phyloP scores from a whole-genome alignment of 495 filamentous ascomycete genomes.

The Trichoderma orchidacearum region DNA sequence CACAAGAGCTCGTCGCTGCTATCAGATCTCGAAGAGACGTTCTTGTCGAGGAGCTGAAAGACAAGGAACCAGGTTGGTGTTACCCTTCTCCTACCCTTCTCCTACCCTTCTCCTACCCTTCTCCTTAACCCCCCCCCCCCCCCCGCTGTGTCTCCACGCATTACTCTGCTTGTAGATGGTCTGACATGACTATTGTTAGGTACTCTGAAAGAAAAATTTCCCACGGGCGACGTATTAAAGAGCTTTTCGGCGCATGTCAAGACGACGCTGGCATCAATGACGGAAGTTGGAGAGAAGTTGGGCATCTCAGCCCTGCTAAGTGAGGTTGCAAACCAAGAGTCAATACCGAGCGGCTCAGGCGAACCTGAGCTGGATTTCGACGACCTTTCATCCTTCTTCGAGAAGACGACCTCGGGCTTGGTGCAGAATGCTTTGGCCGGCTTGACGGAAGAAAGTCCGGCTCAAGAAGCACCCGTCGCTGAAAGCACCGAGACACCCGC shows the following conservation, averaged over 20 bases:
- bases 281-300: constrained; percentile 1
- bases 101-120: constrained; percentile 28
- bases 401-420: background rate
- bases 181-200: constrained; percentile 28
- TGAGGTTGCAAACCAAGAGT: background rate
- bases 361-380: background rate
- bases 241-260: constrained; percentile 62
- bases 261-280: constrained; percentile 48
- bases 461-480: background rate
- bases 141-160: no score
- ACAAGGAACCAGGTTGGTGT: background rate
- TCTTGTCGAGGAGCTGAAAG: constrained; percentile 42
- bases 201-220: constrained; percentile 57
- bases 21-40: constrained; percentile 51
- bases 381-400: constrained; percentile 1
- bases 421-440: constrained; percentile 3
- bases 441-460: background rate
- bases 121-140: no score
- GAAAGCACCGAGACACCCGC: background rate
- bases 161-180: no score
- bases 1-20: constrained; percentile 56
- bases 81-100: background rate
- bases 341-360: background rate
- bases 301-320: background rate
- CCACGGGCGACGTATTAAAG: constrained; percentile 66